A percentile compares a stretch with the other conserved stretches of the same genome.
These are phyloP conservation scores for Gomphus bonarii DNA, from an alignment of 1,284 basidiomycete species.

Conservation along the genomic window DNA sequence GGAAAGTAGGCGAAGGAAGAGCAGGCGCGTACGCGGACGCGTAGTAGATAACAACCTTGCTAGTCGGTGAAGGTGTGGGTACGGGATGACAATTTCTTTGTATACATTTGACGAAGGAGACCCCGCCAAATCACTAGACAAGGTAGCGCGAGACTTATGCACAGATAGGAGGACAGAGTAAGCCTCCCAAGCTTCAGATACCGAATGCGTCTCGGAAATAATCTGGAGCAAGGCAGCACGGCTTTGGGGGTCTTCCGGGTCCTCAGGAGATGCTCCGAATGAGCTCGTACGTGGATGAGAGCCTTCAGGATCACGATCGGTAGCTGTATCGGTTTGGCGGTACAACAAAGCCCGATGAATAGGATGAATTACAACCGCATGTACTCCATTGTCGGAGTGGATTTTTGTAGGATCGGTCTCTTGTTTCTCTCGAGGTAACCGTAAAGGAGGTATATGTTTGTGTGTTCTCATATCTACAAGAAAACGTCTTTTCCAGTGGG, in stretches of 20 bases:
- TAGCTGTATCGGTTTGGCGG: neutral
- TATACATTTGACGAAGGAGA: neutral
- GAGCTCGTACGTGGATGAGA: neutral
- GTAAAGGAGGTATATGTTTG: neutral
- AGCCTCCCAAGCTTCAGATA: conserved; percentile 7
- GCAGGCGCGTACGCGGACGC: conserved; percentile 43
- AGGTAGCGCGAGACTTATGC: neutral
- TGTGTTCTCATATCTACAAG: neutral
- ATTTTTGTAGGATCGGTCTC: neutral
- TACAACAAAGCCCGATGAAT: neutral
- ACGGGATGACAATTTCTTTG: conserved; percentile 26
- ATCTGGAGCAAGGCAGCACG: neutral
- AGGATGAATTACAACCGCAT: neutral
- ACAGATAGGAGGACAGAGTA: neutral
- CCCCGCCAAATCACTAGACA: neutral
- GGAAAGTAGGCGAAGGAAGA: conserved; percentile 53
- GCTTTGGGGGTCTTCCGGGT: neutral
- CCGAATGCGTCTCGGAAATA: conserved; percentile 2
- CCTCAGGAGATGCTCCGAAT: neutral
- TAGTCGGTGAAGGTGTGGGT: conserved; percentile 47
- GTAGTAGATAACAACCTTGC: conserved; percentile 40
- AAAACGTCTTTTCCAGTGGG: neutral
- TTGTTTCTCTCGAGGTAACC: neutral
- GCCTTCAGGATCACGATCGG: neutral
- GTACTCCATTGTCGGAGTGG: neutral